A percentile compares a stretch with the other conserved stretches of the same genome.
Evolutionary conservation across 352 stramenopile species (phyloP).

Genomic region (Globisporangium nunn): DNA sequence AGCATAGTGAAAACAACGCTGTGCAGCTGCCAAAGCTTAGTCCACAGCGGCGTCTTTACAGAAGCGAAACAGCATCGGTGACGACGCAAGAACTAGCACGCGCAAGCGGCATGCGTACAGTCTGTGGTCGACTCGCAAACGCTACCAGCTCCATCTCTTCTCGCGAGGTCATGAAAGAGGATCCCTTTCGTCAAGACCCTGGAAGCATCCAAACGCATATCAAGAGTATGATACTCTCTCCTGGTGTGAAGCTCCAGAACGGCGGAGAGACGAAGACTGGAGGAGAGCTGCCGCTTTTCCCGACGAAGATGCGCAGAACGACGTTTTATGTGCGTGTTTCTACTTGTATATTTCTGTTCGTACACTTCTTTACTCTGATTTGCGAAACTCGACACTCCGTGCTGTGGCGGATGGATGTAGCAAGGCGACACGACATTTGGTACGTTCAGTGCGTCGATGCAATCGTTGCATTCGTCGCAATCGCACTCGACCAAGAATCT

Average conservation of each 20-base stretch:
- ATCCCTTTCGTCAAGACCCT: background rate
- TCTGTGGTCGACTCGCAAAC: background rate
- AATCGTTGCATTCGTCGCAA: conserved; percentile 6
- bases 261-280: conserved; percentile 16
- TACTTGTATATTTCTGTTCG: background rate
- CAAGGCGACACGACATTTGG: conserved; percentile 7
- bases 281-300: conserved; percentile 19
- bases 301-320: conserved; percentile 21
- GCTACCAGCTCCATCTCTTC: background rate
- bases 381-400: background rate
- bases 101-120: background rate
- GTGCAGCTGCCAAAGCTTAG: conserved; percentile 9
- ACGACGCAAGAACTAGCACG: background rate
- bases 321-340: conserved; percentile 22
- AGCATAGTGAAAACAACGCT: background rate
- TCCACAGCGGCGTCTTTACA: conserved; percentile 1
- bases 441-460: conserved; percentile 4
- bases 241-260: conserved; percentile 23
- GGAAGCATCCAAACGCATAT: conserved; percentile 6
- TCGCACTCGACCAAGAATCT: conserved; percentile 5
- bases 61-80: background rate
- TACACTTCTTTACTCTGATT: background rate
- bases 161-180: background rate
- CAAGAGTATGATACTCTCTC: conserved; percentile 15
- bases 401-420: background rate